Evolutionary conservation across 352 stramenopile genomes (phyloP), one percentile per base, ranked within the genome.

Genomic region (Vaucheria bursata): DNA sequence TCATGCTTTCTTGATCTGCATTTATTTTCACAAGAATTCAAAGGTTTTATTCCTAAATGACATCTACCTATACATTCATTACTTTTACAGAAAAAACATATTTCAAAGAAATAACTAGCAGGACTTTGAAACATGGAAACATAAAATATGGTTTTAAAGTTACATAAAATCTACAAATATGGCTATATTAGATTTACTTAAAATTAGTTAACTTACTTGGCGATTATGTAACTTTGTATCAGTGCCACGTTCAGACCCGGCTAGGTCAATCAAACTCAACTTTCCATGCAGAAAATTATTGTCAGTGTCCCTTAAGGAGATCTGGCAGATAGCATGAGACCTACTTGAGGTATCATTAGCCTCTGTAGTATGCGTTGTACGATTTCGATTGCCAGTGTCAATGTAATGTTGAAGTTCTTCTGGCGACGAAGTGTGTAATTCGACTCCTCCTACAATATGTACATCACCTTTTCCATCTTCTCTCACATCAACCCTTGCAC

Each of bases 161-260:
- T n/a, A n/a, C n/a, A n/a, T n/a, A n/a, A n/a, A n/a, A n/a, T n/a
- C n/a, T n/a, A n/a, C n/a, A n/a, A n/a, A n/a, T n/a, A n/a, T n/a
- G n/a, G n/a, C n/a, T n/a, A n/a, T n/a, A n/a, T n/a, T n/a, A n/a
- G n/a, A n/a, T n/a, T n/a, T n/a, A n/a, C n/a, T n/a, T n/a, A n/a
- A n/a, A n/a, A n/a, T n/a, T n/a, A n/a, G n/a, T n/a, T n/a, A n/a
- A n/a, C n/a, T 3, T n/a, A 52, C 91, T 83, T 97, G 92, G 3
- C 91, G 86, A 79, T 97, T 97, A 85, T 98, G 94, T 65, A 90
- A 95, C 84, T 97, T 97, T 0, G 93, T 98, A 83, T 99, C 94
- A 81, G 91, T 88, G 0, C 92, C 94, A 18, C 95, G 88, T 82
- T 98, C 94, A 78, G 90, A 97, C 1, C 94, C 95, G 0, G 95